Evolutionary conservation across 495 filamentous ascomycete species (phyloP).

Genomic region (Xylaria venustula): DNA sequence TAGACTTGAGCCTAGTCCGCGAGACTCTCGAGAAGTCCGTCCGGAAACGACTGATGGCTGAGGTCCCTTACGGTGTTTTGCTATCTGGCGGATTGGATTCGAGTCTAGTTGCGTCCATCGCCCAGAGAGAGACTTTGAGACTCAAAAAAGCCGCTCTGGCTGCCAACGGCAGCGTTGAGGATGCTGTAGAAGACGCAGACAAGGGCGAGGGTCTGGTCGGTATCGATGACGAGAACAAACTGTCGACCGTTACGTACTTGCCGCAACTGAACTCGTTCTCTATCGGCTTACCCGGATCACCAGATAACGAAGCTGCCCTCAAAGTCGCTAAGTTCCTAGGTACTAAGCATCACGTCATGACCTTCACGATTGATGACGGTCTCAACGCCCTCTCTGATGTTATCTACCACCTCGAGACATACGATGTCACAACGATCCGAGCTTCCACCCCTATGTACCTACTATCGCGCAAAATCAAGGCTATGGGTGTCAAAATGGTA

Average conservation of each 20-base stretch:
- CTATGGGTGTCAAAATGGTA: conserved; percentile 99
- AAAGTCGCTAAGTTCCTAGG: conserved; percentile 94
- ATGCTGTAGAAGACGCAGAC: conserved; percentile 46
- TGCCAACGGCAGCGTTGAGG: conserved; percentile 39
- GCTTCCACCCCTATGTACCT: conserved; percentile 99
- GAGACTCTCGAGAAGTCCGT: conserved; percentile 85
- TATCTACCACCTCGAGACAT: conserved; percentile 96
- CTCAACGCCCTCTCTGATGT: conserved; percentile 95
- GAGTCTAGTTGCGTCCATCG: conserved; percentile 90
- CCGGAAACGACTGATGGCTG: conserved; percentile 95
- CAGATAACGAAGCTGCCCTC: conserved; percentile 83
- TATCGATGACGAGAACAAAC: conserved; percentile 85
- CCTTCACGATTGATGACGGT: conserved; percentile 95
- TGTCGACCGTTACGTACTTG: conserved; percentile 87
- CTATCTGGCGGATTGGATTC: conserved; percentile 96
- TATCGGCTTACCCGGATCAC: conserved; percentile 87
- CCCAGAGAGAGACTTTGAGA: conserved; percentile 83
- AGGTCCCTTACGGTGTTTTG: conserved; percentile 95
- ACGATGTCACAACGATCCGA: conserved; percentile 97
- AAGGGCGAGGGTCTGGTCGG: conserved; percentile 74
- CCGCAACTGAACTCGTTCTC: conserved; percentile 98
- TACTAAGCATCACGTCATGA: conserved; percentile 96
- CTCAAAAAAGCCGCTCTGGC: conserved; percentile 60
- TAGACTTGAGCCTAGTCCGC: conserved; percentile 79
- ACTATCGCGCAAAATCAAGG: conserved; percentile 96